Percentiles rank a stretch among this genome's conserved stretches.
phyloP scores from a whole-genome alignment of 495 filamentous ascomycete genomes.

The Viridothelium virens region DNA sequence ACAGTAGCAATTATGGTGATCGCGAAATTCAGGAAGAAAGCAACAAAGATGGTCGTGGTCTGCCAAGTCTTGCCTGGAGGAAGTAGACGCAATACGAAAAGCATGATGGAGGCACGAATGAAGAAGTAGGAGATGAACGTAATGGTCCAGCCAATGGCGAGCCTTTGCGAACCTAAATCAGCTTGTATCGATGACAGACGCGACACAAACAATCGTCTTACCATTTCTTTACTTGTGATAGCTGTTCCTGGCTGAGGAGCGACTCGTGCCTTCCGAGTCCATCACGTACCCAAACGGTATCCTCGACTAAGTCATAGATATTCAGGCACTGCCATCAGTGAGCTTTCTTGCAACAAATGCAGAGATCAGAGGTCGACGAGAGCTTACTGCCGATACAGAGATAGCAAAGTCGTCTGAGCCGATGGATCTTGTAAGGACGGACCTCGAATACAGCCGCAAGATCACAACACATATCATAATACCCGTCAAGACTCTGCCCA shows the following conservation, averaged over 20 bases:
- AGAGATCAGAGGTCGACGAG: not conserved
- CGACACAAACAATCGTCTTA: not conserved
- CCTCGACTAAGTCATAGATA: constrained; percentile 4
- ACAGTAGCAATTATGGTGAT: constrained; percentile 1
- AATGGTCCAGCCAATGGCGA: not conserved
- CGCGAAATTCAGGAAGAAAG: constrained; percentile 5
- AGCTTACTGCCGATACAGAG: constrained; percentile 10
- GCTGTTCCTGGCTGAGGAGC: not conserved
- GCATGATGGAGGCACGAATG: constrained; percentile 9
- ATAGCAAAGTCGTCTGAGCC: constrained; percentile 8
- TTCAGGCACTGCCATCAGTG: not conserved
- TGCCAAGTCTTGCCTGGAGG: constrained; percentile 9
- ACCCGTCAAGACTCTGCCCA: constrained; percentile 5
- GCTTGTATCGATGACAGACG: not conserved
- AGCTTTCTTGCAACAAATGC: not conserved
- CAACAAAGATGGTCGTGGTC: not conserved
- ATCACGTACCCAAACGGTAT: constrained; percentile 1
- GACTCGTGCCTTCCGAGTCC: not conserved
- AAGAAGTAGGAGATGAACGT: constrained; percentile 10
- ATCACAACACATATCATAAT: constrained; percentile 8
- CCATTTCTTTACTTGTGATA: constrained; percentile 4
- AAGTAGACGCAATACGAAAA: constrained; percentile 1
- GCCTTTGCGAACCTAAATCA: not conserved
- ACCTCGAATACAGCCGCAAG: constrained; percentile 3
- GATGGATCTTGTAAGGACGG: constrained; percentile 9